Percentiles rank a stretch among this genome's conserved stretches.
Evolutionary conservation across 176 grass and related monocot species (phyloP).

Genomic region (Oryza meridionalis): DNA sequence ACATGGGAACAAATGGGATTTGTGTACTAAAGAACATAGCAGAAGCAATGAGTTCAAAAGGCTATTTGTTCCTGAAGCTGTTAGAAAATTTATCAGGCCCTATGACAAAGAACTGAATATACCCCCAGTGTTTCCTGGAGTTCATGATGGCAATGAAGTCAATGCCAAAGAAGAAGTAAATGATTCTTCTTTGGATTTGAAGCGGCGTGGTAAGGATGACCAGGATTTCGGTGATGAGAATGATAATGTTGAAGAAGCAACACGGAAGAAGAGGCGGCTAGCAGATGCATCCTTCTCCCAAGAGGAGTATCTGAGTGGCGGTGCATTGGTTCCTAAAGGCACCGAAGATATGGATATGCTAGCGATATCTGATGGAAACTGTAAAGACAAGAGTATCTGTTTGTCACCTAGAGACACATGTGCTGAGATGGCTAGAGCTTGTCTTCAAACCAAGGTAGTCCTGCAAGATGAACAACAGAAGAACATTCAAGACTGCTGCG

Average conservation of each 20-base stretch:
- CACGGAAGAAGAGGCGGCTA: constrained; percentile 43
- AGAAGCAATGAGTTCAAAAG: constrained; percentile 31
- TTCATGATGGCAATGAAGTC: constrained; percentile 36
- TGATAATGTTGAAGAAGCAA: constrained; percentile 37
- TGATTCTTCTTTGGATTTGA: constrained; percentile 38
- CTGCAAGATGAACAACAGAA: constrained; percentile 29
- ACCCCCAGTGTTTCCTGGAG: constrained; percentile 14
- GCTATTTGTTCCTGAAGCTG: constrained; percentile 38
- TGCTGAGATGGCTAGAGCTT: constrained; percentile 35
- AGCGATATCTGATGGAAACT: constrained; percentile 35
- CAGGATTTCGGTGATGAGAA: constrained; percentile 16
- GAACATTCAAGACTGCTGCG: constrained; percentile 30
- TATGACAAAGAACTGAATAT: constrained; percentile 28
- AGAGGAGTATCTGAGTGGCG: constrained; percentile 36
- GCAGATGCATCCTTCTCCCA: constrained; percentile 31
- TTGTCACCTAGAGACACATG: constrained; percentile 38
- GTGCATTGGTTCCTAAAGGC: constrained; percentile 23
- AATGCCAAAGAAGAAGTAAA: constrained; percentile 33
- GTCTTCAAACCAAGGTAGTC: constrained; percentile 35
- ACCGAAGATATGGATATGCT: constrained; percentile 9
- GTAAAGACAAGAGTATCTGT: constrained; percentile 2
- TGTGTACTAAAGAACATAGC: constrained; percentile 19
- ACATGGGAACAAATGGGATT: constrained; percentile 32
- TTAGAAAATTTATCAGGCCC: constrained; percentile 1
- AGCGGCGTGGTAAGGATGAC: constrained; percentile 28